Evolutionary conservation across 805 yeast species (phyloP), one percentile per base, ranked within the genome.

Genomic region (Candida schatavii): DNA sequence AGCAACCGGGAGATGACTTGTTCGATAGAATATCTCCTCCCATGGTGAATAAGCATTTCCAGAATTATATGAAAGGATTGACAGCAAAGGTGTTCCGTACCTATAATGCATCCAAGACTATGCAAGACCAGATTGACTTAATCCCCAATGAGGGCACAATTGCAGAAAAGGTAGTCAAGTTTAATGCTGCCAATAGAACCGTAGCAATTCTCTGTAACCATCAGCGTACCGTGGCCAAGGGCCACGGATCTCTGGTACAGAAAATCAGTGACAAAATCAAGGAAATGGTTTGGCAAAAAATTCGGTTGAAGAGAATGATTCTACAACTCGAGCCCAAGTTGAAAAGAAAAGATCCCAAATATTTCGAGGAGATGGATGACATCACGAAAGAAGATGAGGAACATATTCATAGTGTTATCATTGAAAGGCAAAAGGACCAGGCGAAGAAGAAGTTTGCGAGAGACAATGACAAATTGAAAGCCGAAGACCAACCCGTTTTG

Each of bases 21-120:
- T 91, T 91, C 63, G 97, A 90, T 64, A 75, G 97, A 49, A 75
- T 91, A 35, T 91, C 85, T 54, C 97, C 97, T 5, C 66, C 85
- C 1, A 67, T 84, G 28, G 72, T 90, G 56, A 90, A 90, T 70
- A 86, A 83, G 61, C 90, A 88, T 59, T 77, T 90, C 56, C 97
- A 89, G 57, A 81, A 77, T 45, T 89, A 90, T 63, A 84, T 90
- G 93, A 81, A 85, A 19, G 98, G 98, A 0, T 73, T 90, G 49
- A 89, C 97, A 0, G 98, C 98, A 3, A 90, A 90, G 63, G 97
- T 90, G 17, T 91, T 90, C 74, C 95, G 98, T 81, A 90, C 98
- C 0, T 90, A 87, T 59, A 90, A 90, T 66, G 98, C 98, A 0
- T 87, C 97, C 1, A 86, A 87, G 61, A 89, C 97, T 2, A 91